phyloP scores from a whole-genome alignment of 1,284 basidiomycete genomes.

The Ceratobasidium sp. region DNA sequence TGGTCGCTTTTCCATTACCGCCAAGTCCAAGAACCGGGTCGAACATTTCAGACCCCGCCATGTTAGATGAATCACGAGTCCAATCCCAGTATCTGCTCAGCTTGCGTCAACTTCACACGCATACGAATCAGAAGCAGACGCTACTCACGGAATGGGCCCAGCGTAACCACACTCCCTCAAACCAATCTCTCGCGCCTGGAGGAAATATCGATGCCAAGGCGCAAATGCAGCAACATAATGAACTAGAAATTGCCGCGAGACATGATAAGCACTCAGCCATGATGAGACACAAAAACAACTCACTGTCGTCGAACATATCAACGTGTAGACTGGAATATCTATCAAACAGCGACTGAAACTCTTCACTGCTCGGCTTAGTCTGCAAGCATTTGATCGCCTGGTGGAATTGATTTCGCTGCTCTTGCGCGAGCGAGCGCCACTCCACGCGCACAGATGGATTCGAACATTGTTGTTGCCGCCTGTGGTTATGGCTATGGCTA shows the following conservation, averaged over 20 bases:
- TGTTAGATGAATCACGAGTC: constrained; percentile 20
- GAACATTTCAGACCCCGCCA: constrained; percentile 18
- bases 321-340: constrained; percentile 32
- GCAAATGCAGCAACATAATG: constrained; percentile 34
- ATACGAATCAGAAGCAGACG: not conserved
- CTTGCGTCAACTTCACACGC: not conserved
- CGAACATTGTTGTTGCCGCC: not conserved
- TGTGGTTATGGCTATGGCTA: no score
- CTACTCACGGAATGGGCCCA: constrained; percentile 23
- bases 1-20: constrained; percentile 6
- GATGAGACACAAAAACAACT: not conserved
- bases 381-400: constrained; percentile 21
- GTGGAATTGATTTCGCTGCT: constrained; percentile 7
- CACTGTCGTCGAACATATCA: constrained; percentile 23
- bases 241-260: not conserved
- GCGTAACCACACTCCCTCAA: constrained; percentile 19
- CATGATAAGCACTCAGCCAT: not conserved
- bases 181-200: constrained; percentile 6
- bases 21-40: constrained; percentile 15
- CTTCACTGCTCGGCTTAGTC: constrained; percentile 15
- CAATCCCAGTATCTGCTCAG: constrained; percentile 35
- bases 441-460: constrained; percentile 6
- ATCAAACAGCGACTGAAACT: constrained; percentile 16
- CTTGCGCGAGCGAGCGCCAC: constrained; percentile 2
- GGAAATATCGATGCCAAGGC: constrained; percentile 25